Base-by-base conservation (phyloP, 2,329 filamentous ascomycete genomes). In the Xylaria sp. region DNA sequence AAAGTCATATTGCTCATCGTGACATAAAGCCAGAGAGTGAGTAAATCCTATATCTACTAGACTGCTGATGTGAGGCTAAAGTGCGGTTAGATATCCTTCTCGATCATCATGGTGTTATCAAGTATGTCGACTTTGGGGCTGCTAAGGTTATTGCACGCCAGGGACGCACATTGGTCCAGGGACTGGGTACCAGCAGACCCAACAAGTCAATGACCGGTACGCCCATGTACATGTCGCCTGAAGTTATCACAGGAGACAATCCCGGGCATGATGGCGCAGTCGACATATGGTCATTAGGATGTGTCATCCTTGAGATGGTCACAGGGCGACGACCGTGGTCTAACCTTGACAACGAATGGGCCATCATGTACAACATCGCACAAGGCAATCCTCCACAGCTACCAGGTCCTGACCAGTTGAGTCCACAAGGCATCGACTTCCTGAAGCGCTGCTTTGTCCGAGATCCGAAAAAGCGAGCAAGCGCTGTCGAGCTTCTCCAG, bases 291-390 rank as follows among this genome's bases (percentile, higher is more conserved):
- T 97, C 94, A 2, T 86, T 99, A 2, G 95, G 96, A 61, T 99
- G 96, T 77, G 96, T 99, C 42, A 93, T 99, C 71, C 87, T 97
- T 47, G 96, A 99, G 80, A 98, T 99, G 95, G 93, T 93, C 3
- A 99, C 96, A 0, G 96, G 96, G 22, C 89, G 94, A 69, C 89
- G 95, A 17, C 96, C 96, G 1, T 99, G 96, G 96, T 93, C 94
- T 29, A 93, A 91, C 71, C 89, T 98, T 53, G 96, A 99, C 82
- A 99, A 99, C 77, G 96, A 99, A 80, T 99, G 94, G 94, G 96
- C 96, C 47, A 98, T 99, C 82, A 99, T 99, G 96, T 99, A 97
- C 86, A 98, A 98, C 83, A 99, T 99, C 76, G 96, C 96, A 1
- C 95, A 97, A 77, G 96, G 96, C 71, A 97, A 97, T 74, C 92